Percentiles rank a stretch among this genome's conserved stretches.
Conservation (phyloP, 352 stramenopile genomes). For the Globisporangium paddicum region DNA sequence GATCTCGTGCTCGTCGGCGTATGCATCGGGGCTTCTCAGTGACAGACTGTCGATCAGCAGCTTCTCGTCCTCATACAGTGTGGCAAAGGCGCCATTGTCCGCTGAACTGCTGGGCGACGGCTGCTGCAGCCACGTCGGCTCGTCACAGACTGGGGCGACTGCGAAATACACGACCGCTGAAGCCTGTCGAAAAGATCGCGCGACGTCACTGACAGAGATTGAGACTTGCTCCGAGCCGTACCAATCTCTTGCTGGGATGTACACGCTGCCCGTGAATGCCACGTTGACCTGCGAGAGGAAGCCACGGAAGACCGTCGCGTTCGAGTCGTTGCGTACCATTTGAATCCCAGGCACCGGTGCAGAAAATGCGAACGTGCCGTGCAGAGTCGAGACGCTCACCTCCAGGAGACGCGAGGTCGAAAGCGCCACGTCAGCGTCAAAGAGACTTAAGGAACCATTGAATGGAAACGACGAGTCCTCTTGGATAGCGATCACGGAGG, state of each 20-base stretch:
- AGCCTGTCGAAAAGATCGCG: slow-evolving; percentile 3
- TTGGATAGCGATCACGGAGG: slow-evolving; percentile 22
- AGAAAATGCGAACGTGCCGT: slow-evolving; percentile 26
- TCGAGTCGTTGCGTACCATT: slow-evolving; percentile 21
- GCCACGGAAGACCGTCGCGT: slow-evolving; percentile 28
- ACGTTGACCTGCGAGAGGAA: slow-evolving; percentile 49
- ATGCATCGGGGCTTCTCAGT: slow-evolving; percentile 26
- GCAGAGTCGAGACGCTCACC: slow-evolving; percentile 18
- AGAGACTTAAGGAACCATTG: slow-evolving; percentile 4
- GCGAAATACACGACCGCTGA: slow-evolving; percentile 27
- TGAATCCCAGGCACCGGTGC: slow-evolving; percentile 19
- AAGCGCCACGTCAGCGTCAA: slow-evolving; percentile 19
- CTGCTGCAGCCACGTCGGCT: slow-evolving; percentile 26
- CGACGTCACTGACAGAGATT: slow-evolving; percentile 25
- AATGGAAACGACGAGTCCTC: slow-evolving; percentile 42
- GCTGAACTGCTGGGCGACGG: background rate
- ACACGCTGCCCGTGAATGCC: slow-evolving; percentile 43
- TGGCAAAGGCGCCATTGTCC: slow-evolving; percentile 13
- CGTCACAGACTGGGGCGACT: slow-evolving; percentile 51
- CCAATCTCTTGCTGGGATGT: slow-evolving; percentile 47
- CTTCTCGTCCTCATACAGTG: slow-evolving; percentile 37
- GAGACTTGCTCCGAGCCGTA: slow-evolving; percentile 48
- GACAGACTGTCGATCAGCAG: slow-evolving; percentile 30
- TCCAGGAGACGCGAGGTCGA: slow-evolving; percentile 26
- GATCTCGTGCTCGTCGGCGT: slow-evolving; percentile 28